These are phyloP conservation scores for Dacryopinax spathularia DNA, from an alignment of 768 basidiomycete genomes.

Conservation along the genomic window DNA sequence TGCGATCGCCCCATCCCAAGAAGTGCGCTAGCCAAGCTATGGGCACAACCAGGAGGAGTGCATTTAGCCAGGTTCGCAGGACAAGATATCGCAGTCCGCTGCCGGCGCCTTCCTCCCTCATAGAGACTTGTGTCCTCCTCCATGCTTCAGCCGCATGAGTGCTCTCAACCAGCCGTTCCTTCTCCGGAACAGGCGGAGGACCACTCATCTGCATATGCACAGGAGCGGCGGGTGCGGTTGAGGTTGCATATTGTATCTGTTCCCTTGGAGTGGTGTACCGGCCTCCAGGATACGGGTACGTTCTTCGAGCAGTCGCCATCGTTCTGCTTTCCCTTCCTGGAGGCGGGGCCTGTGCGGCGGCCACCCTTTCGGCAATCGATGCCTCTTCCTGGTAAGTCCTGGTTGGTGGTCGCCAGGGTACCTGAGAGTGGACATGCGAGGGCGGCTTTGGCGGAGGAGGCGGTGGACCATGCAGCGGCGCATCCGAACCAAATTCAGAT, in stretches of 20 bases:
- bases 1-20: not conserved
- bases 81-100: conserved; percentile 1
- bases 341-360: not conserved
- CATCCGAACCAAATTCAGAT: not conserved
- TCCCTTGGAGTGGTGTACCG: not conserved
- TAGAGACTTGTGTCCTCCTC: not conserved
- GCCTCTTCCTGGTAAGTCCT: not conserved
- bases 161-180: not conserved
- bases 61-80: not conserved
- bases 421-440: not conserved
- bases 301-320: not conserved
- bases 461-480: not conserved
- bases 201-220: no score
- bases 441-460: not conserved
- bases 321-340: not conserved
- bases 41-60: not conserved
- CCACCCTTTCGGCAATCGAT: not conserved
- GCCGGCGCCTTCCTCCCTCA: not conserved
- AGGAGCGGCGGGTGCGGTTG: not conserved
- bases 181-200: not conserved
- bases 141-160: not conserved
- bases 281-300: not conserved
- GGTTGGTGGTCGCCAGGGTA: not conserved
- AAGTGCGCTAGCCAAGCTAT: not conserved
- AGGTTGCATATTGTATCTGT: not conserved